A percentile compares a stretch with the other conserved stretches of the same genome.
Evolutionary conservation across 2,329 filamentous ascomycete genomes (phyloP).

Genomic region (Cladosporium sphaerospermum): DNA sequence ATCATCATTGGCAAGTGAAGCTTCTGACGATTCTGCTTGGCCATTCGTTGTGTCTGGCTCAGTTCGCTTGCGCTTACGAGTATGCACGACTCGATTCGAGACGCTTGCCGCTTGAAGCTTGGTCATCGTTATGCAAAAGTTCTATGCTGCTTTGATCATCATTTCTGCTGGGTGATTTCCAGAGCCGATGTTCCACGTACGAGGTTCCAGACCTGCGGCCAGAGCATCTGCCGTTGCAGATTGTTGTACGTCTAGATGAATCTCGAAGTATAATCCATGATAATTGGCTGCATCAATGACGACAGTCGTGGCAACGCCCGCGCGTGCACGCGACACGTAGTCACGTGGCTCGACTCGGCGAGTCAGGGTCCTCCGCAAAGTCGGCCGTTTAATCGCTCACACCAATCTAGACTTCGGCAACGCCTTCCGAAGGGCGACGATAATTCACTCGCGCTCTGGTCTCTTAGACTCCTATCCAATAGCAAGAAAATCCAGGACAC

Average conservation of each 20-base stretch:
- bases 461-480: too few relatives aligned
- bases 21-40: background rate
- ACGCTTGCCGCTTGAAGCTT: slow-evolving; percentile 44
- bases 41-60: slow-evolving; percentile 12
- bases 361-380: background rate
- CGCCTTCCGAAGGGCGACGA: background rate
- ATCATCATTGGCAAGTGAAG: slow-evolving; percentile 1
- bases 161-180: too few relatives aligned
- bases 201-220: background rate
- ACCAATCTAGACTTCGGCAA: slow-evolving; percentile 1
- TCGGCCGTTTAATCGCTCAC: background rate
- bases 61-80: slow-evolving; percentile 38
- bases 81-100: slow-evolving; percentile 39
- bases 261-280: too few relatives aligned
- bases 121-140: slow-evolving; percentile 30
- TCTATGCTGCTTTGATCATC: too few relatives aligned
- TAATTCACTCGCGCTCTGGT: background rate
- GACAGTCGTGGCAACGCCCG: background rate
- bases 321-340: background rate
- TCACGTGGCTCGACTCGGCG: background rate
- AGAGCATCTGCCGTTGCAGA: background rate
- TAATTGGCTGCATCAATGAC: background rate
- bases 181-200: background rate
- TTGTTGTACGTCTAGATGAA: too few relatives aligned
- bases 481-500: too few relatives aligned